Evolutionary conservation across 345 rosid species (phyloP).

Genomic region (Populus simonii): DNA sequence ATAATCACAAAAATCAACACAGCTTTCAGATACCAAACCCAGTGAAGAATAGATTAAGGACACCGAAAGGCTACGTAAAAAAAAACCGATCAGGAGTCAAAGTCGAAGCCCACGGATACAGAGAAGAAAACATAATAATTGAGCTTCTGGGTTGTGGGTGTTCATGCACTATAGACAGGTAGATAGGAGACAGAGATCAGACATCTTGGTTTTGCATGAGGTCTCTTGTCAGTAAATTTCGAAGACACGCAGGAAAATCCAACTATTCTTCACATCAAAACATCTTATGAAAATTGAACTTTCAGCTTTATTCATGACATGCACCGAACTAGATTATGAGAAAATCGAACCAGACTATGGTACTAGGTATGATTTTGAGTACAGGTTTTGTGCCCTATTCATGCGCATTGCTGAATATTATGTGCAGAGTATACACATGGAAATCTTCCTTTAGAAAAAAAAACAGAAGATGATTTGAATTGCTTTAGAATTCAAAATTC

Average conservation of each 20-base stretch:
- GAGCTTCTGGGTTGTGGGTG: slow-evolving; percentile 14
- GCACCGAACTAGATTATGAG: background rate
- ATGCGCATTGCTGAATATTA: background rate
- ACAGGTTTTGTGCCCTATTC: background rate
- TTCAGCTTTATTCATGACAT: background rate
- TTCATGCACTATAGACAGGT: slow-evolving; percentile 2
- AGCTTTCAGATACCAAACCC: too few relatives aligned
- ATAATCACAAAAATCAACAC: too few relatives aligned
- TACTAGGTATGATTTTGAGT: background rate
- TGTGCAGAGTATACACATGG: background rate
- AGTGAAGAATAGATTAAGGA: background rate
- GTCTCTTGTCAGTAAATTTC: slow-evolving; percentile 17
- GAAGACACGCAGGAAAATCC: background rate
- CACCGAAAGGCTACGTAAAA: background rate
- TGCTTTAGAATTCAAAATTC: background rate
- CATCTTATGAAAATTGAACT: too few relatives aligned
- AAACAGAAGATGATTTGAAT: background rate
- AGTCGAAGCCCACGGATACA: slow-evolving; percentile 18
- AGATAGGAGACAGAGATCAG: slow-evolving; percentile 23
- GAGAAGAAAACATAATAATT: slow-evolving; percentile 31
- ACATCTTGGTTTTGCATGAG: slow-evolving; percentile 20
- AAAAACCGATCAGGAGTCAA: slow-evolving; percentile 31
- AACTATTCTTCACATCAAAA: slow-evolving; percentile 9
- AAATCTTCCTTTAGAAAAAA: too few relatives aligned
- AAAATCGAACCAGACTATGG: background rate